Evolutionary conservation across 2,329 filamentous ascomycete species (phyloP), one percentile per base, ranked within the genome.

Genomic region (Pyrenochaeta sp.): DNA sequence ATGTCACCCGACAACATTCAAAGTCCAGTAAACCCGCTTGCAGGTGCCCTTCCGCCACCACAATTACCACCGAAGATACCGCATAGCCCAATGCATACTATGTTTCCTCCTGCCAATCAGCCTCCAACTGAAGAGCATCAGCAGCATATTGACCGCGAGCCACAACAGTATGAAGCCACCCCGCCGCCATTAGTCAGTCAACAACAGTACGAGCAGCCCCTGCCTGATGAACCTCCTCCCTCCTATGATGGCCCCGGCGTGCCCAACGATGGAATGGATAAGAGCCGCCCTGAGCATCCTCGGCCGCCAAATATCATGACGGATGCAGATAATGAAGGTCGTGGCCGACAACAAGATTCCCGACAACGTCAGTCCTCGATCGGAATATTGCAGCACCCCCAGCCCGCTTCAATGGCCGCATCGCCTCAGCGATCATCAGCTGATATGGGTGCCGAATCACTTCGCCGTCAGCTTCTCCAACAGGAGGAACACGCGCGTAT

Each of bases 341-440:
- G 56, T 12, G 62, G 64, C n/a, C 64, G 59, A 24, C 59, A 64
- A n/a, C 43, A 54, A 28, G 66, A 72, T 28, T 39, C 60, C 15
- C 69, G 74, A 32, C 67, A 63, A 36, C 73, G 74, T 32, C 74
- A 77, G 54, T 49, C 68, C 12, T 76, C 73, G 1, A 62, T 76
- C 8, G 69, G 66, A 5, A 68, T 77, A n/a, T 63, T 77, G 22
- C 73, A 76, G 50, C 75, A 77, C 48, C 75, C 75, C 10, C 74
- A 76, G 45, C 75, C 75, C n/a, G 72, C 75, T 7, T 74, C 74
- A 6, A 77, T 77, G 75, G 74, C 75, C 19, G 75, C 75, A n/a
- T 76, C 73, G 1, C 75, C 75, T 9, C 69, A 73, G 36, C 73
- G 72, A 46, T 71, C 72, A n/a, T 65, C 65, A 12, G 69, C 70